Percentiles rank a stretch among this genome's conserved stretches.
These are phyloP conservation scores for Tricholoma sp. DNA, from an alignment of 768 basidiomycete species.

Conservation along the genomic window DNA sequence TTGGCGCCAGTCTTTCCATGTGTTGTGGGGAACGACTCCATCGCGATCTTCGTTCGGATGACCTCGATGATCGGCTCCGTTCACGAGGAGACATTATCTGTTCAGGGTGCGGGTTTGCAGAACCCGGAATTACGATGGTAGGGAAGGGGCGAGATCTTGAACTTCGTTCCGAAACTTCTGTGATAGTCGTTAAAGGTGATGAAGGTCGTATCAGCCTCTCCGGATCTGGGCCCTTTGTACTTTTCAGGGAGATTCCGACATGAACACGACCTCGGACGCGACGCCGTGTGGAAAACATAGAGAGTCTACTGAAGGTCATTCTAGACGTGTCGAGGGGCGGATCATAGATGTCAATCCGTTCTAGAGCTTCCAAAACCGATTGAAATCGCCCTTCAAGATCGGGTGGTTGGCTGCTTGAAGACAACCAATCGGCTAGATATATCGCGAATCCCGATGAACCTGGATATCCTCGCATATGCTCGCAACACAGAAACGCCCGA, in stretches of 20 bases:
- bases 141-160: neutral
- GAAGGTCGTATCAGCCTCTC: too few relatives aligned
- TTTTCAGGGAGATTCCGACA: neutral
- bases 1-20: neutral
- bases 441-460: constrained; percentile 20
- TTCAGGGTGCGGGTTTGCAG: neutral
- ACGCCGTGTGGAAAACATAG: constrained; percentile 8
- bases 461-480: constrained; percentile 15
- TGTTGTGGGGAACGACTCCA: neutral
- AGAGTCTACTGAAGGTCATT: constrained; percentile 9
- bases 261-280: constrained; percentile 8
- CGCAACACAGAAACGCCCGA: constrained; percentile 14
- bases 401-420: constrained; percentile 2
- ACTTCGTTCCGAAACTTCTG: neutral
- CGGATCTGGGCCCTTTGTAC: neutral
- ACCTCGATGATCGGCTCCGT: neutral
- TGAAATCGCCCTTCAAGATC: constrained; percentile 18
- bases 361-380: constrained; percentile 15
- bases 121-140: neutral
- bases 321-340: constrained; percentile 1
- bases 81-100: neutral
- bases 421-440: constrained; percentile 19
- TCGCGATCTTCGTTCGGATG: neutral
- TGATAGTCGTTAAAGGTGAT: neutral
- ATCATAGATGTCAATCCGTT: constrained; percentile 20